Evolutionary conservation across 305 asterid species (phyloP), one percentile per base, ranked within the genome.

Genomic region (Fraxinus baroniana): DNA sequence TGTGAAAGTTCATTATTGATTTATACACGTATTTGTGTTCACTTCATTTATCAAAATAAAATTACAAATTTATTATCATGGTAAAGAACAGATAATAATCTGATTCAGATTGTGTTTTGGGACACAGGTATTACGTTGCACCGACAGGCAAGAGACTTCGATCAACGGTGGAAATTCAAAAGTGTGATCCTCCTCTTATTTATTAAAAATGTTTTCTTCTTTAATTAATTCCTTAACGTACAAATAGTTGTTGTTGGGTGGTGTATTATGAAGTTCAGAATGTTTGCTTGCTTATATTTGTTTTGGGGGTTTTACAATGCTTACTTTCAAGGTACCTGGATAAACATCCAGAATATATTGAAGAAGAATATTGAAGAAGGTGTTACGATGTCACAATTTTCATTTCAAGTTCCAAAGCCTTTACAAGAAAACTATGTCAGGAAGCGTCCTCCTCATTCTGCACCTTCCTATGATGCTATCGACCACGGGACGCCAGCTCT

Each of bases 361-460:
- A 84, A 52, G 85, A 83, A n/a, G n/a, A n/a, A n/a, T n/a, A n/a
- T n/a, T n/a, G n/a, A n/a, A n/a, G n/a, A n/a, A 44, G 94, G 93
- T 3, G 87, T 91, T 66, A 78, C 77, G 13, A 24, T 88, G 85
- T 81, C 91, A 4, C 89, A 82, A 44, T 95, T 95, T 85, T 95
- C 98, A 85, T 94, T 95, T 84, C 94, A 89, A 86, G 89, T 86
- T 79, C 98, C 99, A 66, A 91, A 84, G 82, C 98, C 97, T 36
- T 85, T 94, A 84, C 94, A 89, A 75, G 92, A 90, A 15, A 86
- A 91, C 86, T 94, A 94, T 84, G 91, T 90, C 30, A 89, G 87
- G 83, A 95, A 87, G 86, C 97, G 91, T 72, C 73, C 5, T 24
- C 90, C 94, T 86, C 89, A 86, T 72, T 70, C 85, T 78, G 79